Base-by-base conservation (phyloP, 768 basidiomycete species). In the Macrolepiota fuliginosa region DNA sequence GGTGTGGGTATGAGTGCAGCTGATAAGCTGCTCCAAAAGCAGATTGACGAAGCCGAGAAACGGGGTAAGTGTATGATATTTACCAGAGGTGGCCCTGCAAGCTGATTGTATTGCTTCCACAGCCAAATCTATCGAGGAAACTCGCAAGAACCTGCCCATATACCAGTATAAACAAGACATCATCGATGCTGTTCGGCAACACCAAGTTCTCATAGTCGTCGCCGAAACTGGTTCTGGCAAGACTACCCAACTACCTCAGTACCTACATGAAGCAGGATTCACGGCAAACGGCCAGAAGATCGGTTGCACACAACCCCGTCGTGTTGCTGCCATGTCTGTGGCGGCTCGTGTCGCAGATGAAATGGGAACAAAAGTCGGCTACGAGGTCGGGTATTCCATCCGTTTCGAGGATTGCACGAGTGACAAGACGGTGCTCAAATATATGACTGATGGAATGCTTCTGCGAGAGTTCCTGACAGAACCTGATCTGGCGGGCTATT, bases 401-500 rank as follows among this genome's bases (percentile, higher is more conserved):
- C 93, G 97, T 35, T 99, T 99, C 77, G 97, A 99, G 76, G 97
- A 99, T 74, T 97, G 95, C 73, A 99, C 97, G 19, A 97, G 94
- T 78, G 95, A 98, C 81, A 98, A 97, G 80, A 99, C 97, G 3
- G 90, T 96, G 47, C 81, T 99, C 70, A 98, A 99, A 76, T 99
- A 99, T 76, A 97, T 99, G 97, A 99, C 97, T 47, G 97, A 99
- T 70, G 97, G 97, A 36, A 98, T 99, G 97, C 81, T 99, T 27
- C 77, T 98, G 49, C 85, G 97, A 69, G 95, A 98, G 74, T 98
- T 98, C 75, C 77, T 99, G 69, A 98, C 97, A 10, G 97, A 99
- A 73, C 97, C 97, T 0, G 94, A 96, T 77, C 76, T 99, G 57
- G 96, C 94, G 13, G 93, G 93, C 3, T 99, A 98, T 72, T 89